phyloP scores from a whole-genome alignment of 1,284 basidiomycete genomes.

The Athelia sp. region DNA sequence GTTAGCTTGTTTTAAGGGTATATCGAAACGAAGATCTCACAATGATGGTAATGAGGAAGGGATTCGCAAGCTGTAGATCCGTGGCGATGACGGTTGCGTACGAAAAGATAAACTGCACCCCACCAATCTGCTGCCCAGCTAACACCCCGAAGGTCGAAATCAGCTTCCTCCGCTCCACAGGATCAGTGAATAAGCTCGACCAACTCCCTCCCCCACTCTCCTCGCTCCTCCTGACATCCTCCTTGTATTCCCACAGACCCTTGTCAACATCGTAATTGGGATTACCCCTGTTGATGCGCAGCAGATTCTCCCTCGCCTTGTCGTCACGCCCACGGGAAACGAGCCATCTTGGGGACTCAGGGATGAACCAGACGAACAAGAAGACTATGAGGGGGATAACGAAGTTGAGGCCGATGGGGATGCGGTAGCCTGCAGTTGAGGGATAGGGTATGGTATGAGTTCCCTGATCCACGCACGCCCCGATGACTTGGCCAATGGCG shows the following conservation, averaged over 20 bases:
- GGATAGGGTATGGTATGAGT: background rate
- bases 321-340: slow-evolving; percentile 43
- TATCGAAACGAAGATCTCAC: background rate
- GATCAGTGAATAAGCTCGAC: background rate
- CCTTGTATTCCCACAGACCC: background rate
- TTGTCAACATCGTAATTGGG: slow-evolving; percentile 1
- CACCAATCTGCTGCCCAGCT: background rate
- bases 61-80: background rate
- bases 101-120: slow-evolving; percentile 1
- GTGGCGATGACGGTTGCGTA: background rate
- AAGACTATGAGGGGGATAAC: slow-evolving; percentile 15
- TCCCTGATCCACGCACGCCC: slow-evolving; percentile 11
- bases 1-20: background rate
- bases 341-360: slow-evolving; percentile 61
- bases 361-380: slow-evolving; percentile 42
- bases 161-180: background rate
- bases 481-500: slow-evolving; percentile 11
- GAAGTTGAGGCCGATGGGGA: slow-evolving; percentile 7
- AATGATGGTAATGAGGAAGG: background rate
- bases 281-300: slow-evolving; percentile 3
- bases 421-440: slow-evolving; percentile 5
- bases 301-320: slow-evolving; percentile 43
- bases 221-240: background rate
- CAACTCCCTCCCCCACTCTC: background rate
- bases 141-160: background rate